These are phyloP conservation scores for Halophytophthora polymorphica DNA, from an alignment of 352 stramenopile species.

Conservation along the genomic window DNA sequence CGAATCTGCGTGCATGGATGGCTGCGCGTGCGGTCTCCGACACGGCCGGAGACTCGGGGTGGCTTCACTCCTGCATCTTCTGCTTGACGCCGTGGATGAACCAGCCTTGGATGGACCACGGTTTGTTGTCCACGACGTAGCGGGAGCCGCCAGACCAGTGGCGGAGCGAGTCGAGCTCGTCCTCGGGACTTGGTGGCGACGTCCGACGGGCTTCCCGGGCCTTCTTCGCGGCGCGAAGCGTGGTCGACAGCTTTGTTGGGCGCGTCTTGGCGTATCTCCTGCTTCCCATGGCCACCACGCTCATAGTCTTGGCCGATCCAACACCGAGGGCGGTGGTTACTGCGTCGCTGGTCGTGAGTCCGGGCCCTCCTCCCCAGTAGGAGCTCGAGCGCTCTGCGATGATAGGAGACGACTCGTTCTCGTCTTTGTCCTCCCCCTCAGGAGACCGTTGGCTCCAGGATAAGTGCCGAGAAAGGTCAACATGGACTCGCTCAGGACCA, in stretches of 20 bases:
- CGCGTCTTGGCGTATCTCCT: constrained; percentile 12
- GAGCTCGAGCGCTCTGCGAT: background rate
- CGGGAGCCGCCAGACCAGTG: constrained; percentile 35
- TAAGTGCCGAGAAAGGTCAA: too few relatives aligned
- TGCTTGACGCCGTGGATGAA: constrained; percentile 35
- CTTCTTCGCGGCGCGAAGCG: constrained; percentile 12
- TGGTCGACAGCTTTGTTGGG: constrained; percentile 20
- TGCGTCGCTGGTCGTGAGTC: too few relatives aligned
- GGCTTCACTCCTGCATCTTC: constrained; percentile 25
- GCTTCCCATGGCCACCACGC: background rate
- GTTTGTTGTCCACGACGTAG: constrained; percentile 32
- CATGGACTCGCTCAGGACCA: too few relatives aligned
- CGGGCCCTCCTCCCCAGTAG: too few relatives aligned
- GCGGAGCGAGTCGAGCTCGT: constrained; percentile 13
- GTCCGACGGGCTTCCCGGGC: background rate
- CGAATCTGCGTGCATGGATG: too few relatives aligned
- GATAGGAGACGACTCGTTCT: background rate
- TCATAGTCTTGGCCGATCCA: background rate
- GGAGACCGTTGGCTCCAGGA: background rate
- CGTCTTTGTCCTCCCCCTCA: background rate
- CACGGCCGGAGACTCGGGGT: too few relatives aligned
- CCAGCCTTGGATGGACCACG: constrained; percentile 50
- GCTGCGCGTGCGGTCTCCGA: too few relatives aligned
- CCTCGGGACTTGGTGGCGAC: background rate
- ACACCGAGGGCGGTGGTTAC: too few relatives aligned